These are phyloP conservation scores for Globisporangium irregulare DNA, from an alignment of 352 stramenopile species.

Conservation along the genomic window DNA sequence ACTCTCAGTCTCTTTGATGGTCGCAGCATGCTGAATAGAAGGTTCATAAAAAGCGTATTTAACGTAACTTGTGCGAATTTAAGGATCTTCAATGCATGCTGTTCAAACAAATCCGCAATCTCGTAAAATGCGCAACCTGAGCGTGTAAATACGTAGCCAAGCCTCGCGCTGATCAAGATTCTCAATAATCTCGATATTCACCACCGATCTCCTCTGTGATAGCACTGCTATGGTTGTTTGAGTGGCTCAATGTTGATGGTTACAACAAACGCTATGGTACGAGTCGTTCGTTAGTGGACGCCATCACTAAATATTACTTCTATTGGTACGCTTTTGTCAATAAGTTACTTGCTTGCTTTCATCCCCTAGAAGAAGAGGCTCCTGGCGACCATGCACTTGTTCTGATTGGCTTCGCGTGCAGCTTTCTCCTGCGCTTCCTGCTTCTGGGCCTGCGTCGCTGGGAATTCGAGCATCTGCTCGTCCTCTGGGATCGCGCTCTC, in stretches of 20 bases:
- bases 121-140: not conserved
- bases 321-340: not conserved
- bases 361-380: slow-evolving; percentile 7
- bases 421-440: not conserved
- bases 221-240: no score
- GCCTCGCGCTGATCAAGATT: no score
- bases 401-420: not conserved
- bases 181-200: no score
- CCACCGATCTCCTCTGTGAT: no score
- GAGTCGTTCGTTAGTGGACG: no score
- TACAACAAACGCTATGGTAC: no score
- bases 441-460: not conserved
- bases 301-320: not conserved
- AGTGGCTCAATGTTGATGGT: no score
- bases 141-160: no score
- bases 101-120: not conserved
- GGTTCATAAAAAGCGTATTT: not conserved
- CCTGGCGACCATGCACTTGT: not conserved
- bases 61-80: not conserved
- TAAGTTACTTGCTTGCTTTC: not conserved
- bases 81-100: not conserved
- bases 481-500: slow-evolving; percentile 13
- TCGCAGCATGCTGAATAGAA: not conserved
- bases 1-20: not conserved
- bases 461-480: slow-evolving; percentile 7